Percentiles rank a stretch among this genome's conserved stretches.
Conservation (phyloP, 805 yeast species). For the Spathaspora hagerdaliae region DNA sequence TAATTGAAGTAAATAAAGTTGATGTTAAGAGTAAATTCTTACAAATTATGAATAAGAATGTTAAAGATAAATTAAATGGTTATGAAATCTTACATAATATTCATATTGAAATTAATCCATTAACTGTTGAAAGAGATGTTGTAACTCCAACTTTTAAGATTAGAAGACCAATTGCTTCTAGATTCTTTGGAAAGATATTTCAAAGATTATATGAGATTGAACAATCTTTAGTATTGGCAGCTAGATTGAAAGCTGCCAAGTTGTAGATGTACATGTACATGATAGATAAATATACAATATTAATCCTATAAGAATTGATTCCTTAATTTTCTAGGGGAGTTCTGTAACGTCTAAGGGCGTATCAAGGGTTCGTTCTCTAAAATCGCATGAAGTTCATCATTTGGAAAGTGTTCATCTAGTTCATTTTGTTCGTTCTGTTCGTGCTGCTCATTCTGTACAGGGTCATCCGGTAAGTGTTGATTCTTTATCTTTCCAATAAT, state of each 20-base stretch:
- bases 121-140: constrained; percentile 51
- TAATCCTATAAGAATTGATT: no score
- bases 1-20: constrained; percentile 11
- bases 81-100: constrained; percentile 30
- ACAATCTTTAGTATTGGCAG: constrained; percentile 20
- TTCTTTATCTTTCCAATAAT: no score
- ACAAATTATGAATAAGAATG: constrained; percentile 18
- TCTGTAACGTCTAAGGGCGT: no score
- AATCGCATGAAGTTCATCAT: no score
- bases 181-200: constrained; percentile 12
- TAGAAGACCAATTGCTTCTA: constrained; percentile 28
- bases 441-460: no score
- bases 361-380: no score
- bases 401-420: no score
- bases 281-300: no score
- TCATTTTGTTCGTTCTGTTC: no score
- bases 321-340: no score
- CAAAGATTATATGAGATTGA: constrained; percentile 18
- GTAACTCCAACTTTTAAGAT: constrained; percentile 61
- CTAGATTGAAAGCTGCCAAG: neutral
- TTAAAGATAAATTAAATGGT: constrained; percentile 19
- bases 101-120: constrained; percentile 23
- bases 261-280: neutral
- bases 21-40: constrained; percentile 18
- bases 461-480: no score